A percentile compares a stretch with the other conserved stretches of the same genome.
These are phyloP conservation scores for Linderina pennispora DNA, from an alignment of 192 early-diverging fungal genomes.

Conservation along the genomic window DNA sequence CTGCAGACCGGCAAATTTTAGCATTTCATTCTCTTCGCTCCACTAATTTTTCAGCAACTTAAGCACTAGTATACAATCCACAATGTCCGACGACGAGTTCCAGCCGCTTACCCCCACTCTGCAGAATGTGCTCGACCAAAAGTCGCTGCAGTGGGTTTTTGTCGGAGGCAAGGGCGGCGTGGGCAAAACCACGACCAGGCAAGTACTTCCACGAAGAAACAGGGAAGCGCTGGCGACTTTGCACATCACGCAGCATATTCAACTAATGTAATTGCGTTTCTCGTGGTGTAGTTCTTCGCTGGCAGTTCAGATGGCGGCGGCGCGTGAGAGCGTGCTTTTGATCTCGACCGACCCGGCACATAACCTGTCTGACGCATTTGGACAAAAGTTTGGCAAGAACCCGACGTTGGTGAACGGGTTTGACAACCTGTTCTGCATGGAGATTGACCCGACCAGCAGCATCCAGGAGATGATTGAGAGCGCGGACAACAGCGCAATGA, in stretches of 20 bases:
- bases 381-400: conserved; percentile 98
- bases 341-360: conserved; percentile 99
- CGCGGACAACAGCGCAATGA: conserved; percentile 67
- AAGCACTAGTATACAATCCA: too few species aligned
- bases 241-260: neutral
- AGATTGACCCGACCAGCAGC: conserved; percentile 97
- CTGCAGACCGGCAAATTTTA: too few species aligned
- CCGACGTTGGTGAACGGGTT: conserved; percentile 94
- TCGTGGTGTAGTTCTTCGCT: conserved; percentile 81
- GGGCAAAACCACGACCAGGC: conserved; percentile 79
- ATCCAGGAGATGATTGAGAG: conserved; percentile 99
- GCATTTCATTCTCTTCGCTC: too few species aligned
- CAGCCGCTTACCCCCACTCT: conserved; percentile 76
- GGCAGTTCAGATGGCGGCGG: conserved; percentile 86
- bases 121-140: conserved; percentile 95
- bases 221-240: neutral
- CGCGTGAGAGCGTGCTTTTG: conserved; percentile 87
- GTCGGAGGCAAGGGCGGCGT: conserved; percentile 99
- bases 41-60: too few species aligned
- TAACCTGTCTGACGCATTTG: conserved; percentile 98
- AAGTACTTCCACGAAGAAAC: conserved; percentile 1
- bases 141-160: conserved; percentile 96
- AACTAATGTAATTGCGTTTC: neutral
- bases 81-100: conserved; percentile 64
- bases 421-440: conserved; percentile 96